phyloP scores from a whole-genome alignment of 2,329 filamentous ascomycete genomes.

The Ascochyta koolunga region DNA sequence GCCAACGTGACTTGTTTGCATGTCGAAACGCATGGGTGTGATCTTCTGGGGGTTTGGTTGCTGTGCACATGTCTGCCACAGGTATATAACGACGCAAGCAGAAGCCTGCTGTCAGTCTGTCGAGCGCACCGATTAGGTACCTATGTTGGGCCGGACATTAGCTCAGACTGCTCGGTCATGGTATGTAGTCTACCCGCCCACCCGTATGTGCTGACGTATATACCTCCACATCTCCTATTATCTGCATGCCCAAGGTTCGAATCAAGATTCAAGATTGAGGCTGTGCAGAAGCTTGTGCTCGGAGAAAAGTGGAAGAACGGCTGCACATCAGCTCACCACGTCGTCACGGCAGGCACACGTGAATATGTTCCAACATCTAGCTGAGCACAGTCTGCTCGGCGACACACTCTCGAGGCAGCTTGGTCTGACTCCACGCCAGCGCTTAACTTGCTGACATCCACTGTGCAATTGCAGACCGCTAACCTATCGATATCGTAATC shows the following conservation, averaged over 20 bases:
- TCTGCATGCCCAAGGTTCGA: background rate
- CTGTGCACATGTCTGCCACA: background rate
- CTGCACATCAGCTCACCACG: background rate
- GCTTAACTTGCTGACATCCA: background rate
- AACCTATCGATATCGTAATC: conserved; percentile 12
- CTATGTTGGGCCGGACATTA: background rate
- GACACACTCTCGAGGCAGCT: no score
- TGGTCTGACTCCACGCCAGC: no score
- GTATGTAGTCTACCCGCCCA: background rate
- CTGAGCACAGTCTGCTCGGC: no score
- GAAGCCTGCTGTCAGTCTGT: background rate
- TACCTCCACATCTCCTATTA: conserved; percentile 12
- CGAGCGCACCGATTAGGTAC: background rate
- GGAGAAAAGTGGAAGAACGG: conserved; percentile 5
- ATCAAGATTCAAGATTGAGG: conserved; percentile 12
- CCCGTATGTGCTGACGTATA: conserved; percentile 10
- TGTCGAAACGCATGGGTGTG: background rate
- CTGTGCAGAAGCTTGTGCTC: conserved; percentile 17
- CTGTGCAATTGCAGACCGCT: background rate
- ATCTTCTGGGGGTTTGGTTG: background rate
- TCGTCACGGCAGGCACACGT: background rate
- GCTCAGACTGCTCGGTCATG: background rate
- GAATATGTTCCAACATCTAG: background rate
- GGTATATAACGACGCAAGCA: background rate
- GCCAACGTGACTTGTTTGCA: background rate